A percentile compares a stretch with the other conserved stretches of the same genome.
Conservation (phyloP, 2,329 filamentous ascomycete genomes). For the Aspergillus sojae region DNA sequence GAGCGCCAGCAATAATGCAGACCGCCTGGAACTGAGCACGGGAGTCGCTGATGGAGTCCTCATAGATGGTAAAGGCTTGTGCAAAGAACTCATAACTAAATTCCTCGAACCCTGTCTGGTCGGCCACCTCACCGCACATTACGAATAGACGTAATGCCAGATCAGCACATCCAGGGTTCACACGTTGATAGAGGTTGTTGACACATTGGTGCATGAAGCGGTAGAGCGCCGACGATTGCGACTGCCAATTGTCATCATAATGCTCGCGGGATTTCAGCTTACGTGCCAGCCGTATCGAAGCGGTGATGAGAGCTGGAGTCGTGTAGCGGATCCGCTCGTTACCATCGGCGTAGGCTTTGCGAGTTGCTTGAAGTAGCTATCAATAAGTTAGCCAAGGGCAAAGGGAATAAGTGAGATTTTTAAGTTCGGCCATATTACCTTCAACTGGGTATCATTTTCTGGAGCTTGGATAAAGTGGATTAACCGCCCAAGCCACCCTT, state of each 20-base stretch:
- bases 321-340: constrained; percentile 96
- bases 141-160: constrained; percentile 87
- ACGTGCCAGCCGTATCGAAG: constrained; percentile 84
- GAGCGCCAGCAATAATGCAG: constrained; percentile 84
- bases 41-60: constrained; percentile 93
- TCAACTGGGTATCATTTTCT: constrained; percentile 92
- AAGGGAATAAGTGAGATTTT: neutral
- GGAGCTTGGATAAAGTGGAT: constrained; percentile 82
- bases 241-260: constrained; percentile 73
- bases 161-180: constrained; percentile 80
- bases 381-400: constrained; percentile 22
- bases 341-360: constrained; percentile 85
- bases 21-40: constrained; percentile 98
- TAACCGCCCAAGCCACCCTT: constrained; percentile 92
- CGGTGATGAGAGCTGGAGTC: constrained; percentile 86
- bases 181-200: constrained; percentile 83
- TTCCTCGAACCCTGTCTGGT: constrained; percentile 89
- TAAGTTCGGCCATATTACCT: constrained; percentile 46
- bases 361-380: constrained; percentile 78
- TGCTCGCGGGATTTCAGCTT: constrained; percentile 90
- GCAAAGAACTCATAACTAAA: constrained; percentile 98
- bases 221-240: constrained; percentile 78
- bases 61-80: constrained; percentile 96
- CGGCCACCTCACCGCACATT: constrained; percentile 87
- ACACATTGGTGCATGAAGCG: constrained; percentile 93